Evolutionary conservation across 306 rosid species (phyloP).

Genomic region (Herpetospermum pedunculosum): DNA sequence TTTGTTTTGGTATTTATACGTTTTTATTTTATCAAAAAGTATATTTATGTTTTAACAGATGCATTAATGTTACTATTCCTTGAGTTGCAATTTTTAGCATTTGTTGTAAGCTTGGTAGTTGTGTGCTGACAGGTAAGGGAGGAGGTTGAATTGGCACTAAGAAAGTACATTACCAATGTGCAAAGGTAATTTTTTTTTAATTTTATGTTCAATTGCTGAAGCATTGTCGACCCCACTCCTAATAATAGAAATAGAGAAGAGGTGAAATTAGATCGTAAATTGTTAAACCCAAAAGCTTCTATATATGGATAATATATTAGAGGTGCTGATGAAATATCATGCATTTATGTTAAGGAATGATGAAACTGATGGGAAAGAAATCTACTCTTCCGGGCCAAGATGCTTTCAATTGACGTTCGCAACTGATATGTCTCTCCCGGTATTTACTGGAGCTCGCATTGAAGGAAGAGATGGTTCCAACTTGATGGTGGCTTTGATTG

Average conservation of each 20-base stretch:
- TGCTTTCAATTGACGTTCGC: slow-evolving; percentile 61
- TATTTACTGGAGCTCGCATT: slow-evolving; percentile 92
- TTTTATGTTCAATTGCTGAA: background rate
- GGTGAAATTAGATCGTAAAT: background rate
- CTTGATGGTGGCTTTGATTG: slow-evolving; percentile 61
- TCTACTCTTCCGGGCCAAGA: slow-evolving; percentile 36
- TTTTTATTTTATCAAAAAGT: background rate
- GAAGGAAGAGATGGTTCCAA: slow-evolving; percentile 73
- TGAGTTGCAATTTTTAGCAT: background rate
- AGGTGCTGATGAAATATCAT: slow-evolving; percentile 1
- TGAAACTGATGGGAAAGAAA: slow-evolving; percentile 38
- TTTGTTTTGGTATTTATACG: background rate
- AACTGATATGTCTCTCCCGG: slow-evolving; percentile 70
- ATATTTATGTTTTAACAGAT: background rate
- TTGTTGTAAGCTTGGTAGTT: slow-evolving; percentile 10
- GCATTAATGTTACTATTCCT: background rate
- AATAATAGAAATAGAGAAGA: background rate
- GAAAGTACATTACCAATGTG: slow-evolving; percentile 51
- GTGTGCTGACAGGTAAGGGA: slow-evolving; percentile 66
- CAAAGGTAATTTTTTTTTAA: slow-evolving; percentile 59
- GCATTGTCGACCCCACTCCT: background rate
- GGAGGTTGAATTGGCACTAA: slow-evolving; percentile 83
- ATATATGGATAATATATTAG: background rate
- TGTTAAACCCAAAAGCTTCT: background rate
- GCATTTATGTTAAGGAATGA: slow-evolving; percentile 38